Percentiles rank a stretch among this genome's conserved stretches.
These are phyloP conservation scores for Schizophyllum commune DNA, from an alignment of 1,284 basidiomycete genomes.

Conservation along the genomic window DNA sequence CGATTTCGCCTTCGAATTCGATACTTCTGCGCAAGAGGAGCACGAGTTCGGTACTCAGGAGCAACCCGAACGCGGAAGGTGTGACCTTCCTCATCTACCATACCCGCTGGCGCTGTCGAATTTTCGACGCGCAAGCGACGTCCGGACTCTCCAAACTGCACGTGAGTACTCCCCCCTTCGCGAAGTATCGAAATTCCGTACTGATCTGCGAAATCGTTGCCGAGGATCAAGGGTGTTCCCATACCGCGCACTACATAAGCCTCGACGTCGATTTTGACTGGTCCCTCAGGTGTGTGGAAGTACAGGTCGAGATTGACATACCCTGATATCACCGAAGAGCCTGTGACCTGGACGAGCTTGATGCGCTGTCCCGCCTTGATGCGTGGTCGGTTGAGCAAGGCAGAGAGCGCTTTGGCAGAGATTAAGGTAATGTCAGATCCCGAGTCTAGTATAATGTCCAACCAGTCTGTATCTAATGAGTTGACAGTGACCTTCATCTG, in stretches of 20 bases:
- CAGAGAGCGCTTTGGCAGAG: slow-evolving; percentile 9
- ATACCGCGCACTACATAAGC: slow-evolving; percentile 20
- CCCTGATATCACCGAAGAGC: slow-evolving; percentile 16
- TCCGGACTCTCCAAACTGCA: slow-evolving; percentile 20
- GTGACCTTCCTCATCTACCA: slow-evolving; percentile 8
- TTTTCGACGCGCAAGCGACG: slow-evolving; percentile 6
- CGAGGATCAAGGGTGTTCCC: slow-evolving; percentile 20
- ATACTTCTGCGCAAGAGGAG: not conserved
- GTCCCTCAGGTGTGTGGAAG: slow-evolving; percentile 18
- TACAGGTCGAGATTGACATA: slow-evolving; percentile 17
- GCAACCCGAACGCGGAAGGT: slow-evolving; percentile 7
- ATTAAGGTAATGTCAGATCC: slow-evolving; percentile 18
- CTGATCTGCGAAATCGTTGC: slow-evolving; percentile 23
- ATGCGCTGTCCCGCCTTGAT: slow-evolving; percentile 15
- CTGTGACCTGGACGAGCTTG: slow-evolving; percentile 19
- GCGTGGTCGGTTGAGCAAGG: slow-evolving; percentile 7
- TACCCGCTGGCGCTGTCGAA: not conserved
- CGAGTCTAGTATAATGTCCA: slow-evolving; percentile 4
- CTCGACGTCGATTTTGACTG: slow-evolving; percentile 19
- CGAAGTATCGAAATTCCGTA: slow-evolving; percentile 21
- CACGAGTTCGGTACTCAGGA: not conserved
- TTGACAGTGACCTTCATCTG: slow-evolving; percentile 5
- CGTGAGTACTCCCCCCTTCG: slow-evolving; percentile 11
- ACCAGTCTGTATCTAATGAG: not conserved
- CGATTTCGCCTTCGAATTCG: not conserved